These are phyloP conservation scores for Taphrina sp. DNA, from an alignment of 1,139 yeast genomes.

Conservation along the genomic window DNA sequence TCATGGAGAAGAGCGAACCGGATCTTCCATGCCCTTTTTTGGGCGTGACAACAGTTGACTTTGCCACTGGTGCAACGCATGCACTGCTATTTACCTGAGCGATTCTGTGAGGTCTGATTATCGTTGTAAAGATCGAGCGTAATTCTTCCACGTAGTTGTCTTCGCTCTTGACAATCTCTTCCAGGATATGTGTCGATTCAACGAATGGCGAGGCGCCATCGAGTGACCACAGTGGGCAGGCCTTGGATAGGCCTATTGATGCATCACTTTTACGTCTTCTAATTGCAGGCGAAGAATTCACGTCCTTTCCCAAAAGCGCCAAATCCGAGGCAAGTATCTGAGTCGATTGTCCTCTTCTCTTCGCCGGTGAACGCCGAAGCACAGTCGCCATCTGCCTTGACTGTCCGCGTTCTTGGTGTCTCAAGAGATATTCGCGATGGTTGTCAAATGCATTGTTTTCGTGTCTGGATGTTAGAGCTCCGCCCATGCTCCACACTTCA, in stretches of 20 bases:
- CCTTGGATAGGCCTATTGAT: conserved; percentile 3
- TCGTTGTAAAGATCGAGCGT: conserved; percentile 9
- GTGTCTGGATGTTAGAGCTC: no score
- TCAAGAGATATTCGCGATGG: no score
- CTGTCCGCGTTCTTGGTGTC: no score
- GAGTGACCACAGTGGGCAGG: background rate
- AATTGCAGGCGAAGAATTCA: background rate
- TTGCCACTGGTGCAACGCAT: background rate
- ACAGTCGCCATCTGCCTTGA: conserved; percentile 21
- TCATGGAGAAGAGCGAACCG: conserved; percentile 7
- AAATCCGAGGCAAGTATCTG: conserved; percentile 10
- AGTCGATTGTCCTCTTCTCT: conserved; percentile 16
- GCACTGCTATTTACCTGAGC: background rate
- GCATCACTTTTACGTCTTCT: conserved; percentile 12
- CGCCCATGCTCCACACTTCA: no score
- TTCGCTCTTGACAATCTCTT: conserved; percentile 11
- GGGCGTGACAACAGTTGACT: background rate
- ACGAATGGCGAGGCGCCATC: no score
- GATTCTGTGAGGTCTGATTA: conserved; percentile 8
- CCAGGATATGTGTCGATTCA: conserved; percentile 13
- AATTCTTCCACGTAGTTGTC: conserved; percentile 2
- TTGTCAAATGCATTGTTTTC: no score
- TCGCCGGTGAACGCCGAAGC: conserved; percentile 16
- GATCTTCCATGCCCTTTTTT: conserved; percentile 10
- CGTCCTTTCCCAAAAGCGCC: background rate